Evolutionary conservation across 495 filamentous ascomycete genomes (phyloP).

Genomic region (Penicillium riverlandense): DNA sequence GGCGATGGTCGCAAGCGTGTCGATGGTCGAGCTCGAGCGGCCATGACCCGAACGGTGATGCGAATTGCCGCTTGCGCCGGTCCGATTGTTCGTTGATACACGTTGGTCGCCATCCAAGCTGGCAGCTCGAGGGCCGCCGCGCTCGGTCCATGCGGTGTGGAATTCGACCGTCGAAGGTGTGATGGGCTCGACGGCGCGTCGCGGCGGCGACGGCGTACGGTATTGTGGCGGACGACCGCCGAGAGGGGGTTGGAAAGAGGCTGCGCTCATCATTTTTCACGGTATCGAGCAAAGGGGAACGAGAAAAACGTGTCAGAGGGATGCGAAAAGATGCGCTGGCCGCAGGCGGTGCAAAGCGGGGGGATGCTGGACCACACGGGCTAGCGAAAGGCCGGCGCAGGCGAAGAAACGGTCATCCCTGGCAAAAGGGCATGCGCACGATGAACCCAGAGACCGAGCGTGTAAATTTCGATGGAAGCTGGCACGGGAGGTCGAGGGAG

Average conservation of each 20-base stretch:
- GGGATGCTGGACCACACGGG: constrained; percentile 39
- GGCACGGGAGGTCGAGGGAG: constrained; percentile 18
- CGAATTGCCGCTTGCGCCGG: constrained; percentile 12
- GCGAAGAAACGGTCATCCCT: constrained; percentile 40
- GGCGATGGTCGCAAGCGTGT: constrained; percentile 49
- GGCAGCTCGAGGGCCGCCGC: constrained; percentile 18
- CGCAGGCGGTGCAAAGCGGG: constrained; percentile 41
- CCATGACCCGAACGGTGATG: constrained; percentile 36
- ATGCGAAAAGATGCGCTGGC: constrained; percentile 29
- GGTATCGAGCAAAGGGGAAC: constrained; percentile 5
- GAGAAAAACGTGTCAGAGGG: constrained; percentile 10
- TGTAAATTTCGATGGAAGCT: constrained; percentile 14
- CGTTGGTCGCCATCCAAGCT: constrained; percentile 23
- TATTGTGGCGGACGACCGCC: constrained; percentile 41
- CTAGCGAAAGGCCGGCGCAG: constrained; percentile 41
- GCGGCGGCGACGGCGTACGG: constrained; percentile 48
- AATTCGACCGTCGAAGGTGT: constrained; percentile 35
- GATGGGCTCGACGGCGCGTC: constrained; percentile 46
- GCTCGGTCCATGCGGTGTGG: constrained; percentile 26
- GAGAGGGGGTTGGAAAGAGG: constrained; percentile 35
- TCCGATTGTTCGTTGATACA: constrained; percentile 13
- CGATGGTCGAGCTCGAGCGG: constrained; percentile 43
- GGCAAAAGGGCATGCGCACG: constrained; percentile 26
- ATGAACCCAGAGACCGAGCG: constrained; percentile 16
- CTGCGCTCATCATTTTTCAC: constrained; percentile 36